Conservation (phyloP, 805 yeast species). For the Monosporozyma siamensis region DNA sequence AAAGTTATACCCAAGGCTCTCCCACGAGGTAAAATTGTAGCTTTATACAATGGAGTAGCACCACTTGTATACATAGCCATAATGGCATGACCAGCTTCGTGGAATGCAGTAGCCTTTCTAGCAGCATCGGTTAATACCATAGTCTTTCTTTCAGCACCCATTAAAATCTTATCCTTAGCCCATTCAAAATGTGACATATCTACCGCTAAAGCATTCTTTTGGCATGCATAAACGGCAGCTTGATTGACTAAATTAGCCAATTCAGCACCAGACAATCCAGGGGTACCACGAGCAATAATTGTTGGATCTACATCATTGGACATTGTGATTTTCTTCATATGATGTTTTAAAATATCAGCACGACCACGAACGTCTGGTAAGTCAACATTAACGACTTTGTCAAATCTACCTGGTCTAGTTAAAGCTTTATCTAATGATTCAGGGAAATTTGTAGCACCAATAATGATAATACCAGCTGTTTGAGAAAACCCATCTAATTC, state of each 20-base stretch:
- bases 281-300: conserved; percentile 91
- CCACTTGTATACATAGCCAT: conserved; percentile 93
- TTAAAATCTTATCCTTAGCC: conserved; percentile 96
- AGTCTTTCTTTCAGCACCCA: conserved; percentile 97
- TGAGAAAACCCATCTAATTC: conserved; percentile 95
- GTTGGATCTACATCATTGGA: conserved; percentile 80
- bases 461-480: conserved; percentile 84
- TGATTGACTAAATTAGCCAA: conserved; percentile 91
- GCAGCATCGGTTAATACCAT: conserved; percentile 97
- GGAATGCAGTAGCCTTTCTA: conserved; percentile 89
- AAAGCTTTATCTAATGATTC: conserved; percentile 93
- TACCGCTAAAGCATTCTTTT: conserved; percentile 80
- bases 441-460: conserved; percentile 98
- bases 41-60: conserved; percentile 92
- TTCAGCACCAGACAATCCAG: conserved; percentile 98
- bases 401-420: conserved; percentile 97
- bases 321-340: conserved; percentile 82
- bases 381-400: conserved; percentile 89
- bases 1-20: conserved; percentile 93
- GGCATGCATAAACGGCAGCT: conserved; percentile 96
- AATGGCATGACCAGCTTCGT: conserved; percentile 98
- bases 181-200: conserved; percentile 91
- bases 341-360: conserved; percentile 81
- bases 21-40: conserved; percentile 94
- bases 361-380: conserved; percentile 98